Evolutionary conservation across 2,329 filamentous ascomycete species (phyloP).

Genomic region (Pseudocercospora musae): DNA sequence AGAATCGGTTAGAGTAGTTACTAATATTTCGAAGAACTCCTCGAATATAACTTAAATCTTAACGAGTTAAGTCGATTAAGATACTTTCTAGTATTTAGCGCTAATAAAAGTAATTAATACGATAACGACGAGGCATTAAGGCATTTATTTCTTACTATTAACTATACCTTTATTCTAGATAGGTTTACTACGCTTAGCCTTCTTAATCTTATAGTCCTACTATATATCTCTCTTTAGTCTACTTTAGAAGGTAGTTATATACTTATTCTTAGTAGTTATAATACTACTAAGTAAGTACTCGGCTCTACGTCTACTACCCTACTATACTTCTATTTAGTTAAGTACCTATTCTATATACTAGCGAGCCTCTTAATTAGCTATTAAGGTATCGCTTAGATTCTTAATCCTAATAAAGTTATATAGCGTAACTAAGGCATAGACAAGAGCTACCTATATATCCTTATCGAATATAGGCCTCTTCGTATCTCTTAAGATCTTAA

Average conservation of each 20-base stretch:
- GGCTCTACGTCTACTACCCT: neutral
- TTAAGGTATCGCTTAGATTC: neutral
- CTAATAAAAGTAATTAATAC: no score
- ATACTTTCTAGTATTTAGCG: no score
- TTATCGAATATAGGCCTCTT: neutral
- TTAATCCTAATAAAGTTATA: neutral
- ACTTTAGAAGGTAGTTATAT: neutral
- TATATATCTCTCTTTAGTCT: neutral
- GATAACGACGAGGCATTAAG: no score
- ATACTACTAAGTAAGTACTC: neutral
- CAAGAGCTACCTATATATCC: neutral
- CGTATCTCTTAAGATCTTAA: neutral
- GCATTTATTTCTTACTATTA: no score
- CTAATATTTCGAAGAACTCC: no score
- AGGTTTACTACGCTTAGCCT: no score
- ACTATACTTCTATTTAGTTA: neutral
- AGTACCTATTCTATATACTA: no score
- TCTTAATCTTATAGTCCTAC: no score
- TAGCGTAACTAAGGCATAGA: neutral
- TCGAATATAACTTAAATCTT: no score
- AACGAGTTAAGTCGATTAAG: no score
- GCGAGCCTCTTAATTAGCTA: neutral
- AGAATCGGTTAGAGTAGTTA: no score
- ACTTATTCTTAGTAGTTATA: neutral
- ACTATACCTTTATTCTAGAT: no score